Base-by-base conservation (phyloP, 148 eudicot genomes). In the Rhododendron ferrugineum region DNA sequence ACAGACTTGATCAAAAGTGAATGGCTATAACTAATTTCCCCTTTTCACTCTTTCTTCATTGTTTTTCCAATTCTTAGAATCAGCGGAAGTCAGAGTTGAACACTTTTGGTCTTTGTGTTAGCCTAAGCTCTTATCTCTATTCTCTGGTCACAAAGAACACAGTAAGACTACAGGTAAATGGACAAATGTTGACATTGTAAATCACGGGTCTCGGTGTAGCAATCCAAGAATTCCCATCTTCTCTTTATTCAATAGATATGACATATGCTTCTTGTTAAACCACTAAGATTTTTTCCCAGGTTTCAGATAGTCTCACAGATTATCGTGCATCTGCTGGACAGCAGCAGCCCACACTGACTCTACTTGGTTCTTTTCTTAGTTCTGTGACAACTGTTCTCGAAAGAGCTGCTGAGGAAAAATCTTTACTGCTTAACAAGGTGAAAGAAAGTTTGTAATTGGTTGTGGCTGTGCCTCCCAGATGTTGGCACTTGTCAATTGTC, bases 81-180 rank as follows among this genome's bases (percentile, higher is more conserved):
- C 95, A 88, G 87, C 89, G 91, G 88, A 94, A 91, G 82, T 88
- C 91, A 80, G 99, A 95, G 88, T 89, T 95, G 64, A 92, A 88
- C 89, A 91, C 88, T 80, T 92, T 92, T 87, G 92, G 90, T 85
- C 91, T 97, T 50, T 95, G 95, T 89, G 94, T 94, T 89, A 91
- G 91, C 89, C 93, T 97, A 87, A 92, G 94, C 90, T 97, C 99
- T 23, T 97, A 95, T 87, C 96, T 97, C 4, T 94, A 95, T 89
- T 95, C 93, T 87, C 90, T 95, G 87, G 98, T 95, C 74, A 94
- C 92, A 2, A 95, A 93, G 91, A 93, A 92, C 86, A 88, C 93
- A 28, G 81, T 95, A 80, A 92, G 93, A 88, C 90, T 95, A 77
- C 98, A 91, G 96, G 98, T 97, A 86, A 44, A 83, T 77, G 79